Conservation (phyloP, 345 rosid genomes). For the Salix caprea region DNA sequence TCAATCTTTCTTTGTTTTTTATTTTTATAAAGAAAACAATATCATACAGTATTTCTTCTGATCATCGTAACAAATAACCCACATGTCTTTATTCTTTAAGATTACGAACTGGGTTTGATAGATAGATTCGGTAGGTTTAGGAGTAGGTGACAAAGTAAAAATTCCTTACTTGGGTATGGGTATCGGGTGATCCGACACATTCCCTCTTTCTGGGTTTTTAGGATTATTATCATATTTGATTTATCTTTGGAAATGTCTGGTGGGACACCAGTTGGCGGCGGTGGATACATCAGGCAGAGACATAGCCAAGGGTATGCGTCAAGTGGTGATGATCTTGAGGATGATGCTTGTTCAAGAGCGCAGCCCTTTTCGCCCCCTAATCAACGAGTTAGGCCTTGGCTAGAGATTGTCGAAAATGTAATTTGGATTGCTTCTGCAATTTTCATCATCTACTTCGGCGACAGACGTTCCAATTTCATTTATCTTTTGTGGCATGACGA, state of each 20-base stretch:
- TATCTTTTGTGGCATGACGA: conserved; percentile 62
- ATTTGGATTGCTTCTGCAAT: conserved; percentile 84
- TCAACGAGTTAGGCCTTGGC: conserved; percentile 52
- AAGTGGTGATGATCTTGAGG: conserved; percentile 82
- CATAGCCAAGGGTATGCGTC: conserved; percentile 92
- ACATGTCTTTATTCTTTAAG: no score
- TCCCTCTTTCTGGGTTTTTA: no score
- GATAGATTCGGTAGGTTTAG: no score
- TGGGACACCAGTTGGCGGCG: conserved; percentile 79
- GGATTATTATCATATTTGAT: no score
- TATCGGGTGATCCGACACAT: no score
- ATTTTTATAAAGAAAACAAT: no score
- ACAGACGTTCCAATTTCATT: conserved; percentile 64
- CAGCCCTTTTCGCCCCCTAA: conserved; percentile 41
- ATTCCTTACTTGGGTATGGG: no score
- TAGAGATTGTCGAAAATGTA: conserved; percentile 63
- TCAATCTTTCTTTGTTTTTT: no score
- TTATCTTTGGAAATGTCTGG: conserved; percentile 60
- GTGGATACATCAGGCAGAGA: conserved; percentile 91
- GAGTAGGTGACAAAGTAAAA: no score
- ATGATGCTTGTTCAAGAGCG: conserved; percentile 82
- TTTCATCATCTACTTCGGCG: conserved; percentile 78
- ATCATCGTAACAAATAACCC: no score
- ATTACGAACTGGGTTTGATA: no score
- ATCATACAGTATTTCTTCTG: no score